Evolutionary conservation across 176 grass and related monocot species (phyloP).

Genomic region (Echinochloa phyllopogon): DNA sequence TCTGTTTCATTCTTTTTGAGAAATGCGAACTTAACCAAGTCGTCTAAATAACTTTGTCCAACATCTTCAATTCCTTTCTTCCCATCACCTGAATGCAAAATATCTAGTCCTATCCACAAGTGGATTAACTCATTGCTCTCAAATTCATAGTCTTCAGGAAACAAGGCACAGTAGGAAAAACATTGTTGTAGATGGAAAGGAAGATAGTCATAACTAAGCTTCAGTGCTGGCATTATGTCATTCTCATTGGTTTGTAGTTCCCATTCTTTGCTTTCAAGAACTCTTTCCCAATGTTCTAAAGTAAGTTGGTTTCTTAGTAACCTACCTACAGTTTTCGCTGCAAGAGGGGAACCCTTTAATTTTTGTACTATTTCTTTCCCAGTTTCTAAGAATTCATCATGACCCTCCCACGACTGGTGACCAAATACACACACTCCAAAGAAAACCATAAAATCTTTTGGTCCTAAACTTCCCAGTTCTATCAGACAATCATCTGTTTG

Average conservation of each 20-base stretch:
- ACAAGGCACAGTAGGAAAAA: slow-evolving; percentile 31
- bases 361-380: slow-evolving; percentile 8
- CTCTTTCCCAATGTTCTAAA: background rate
- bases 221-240: slow-evolving; percentile 44
- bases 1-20: background rate
- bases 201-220: slow-evolving; percentile 35
- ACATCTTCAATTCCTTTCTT: slow-evolving; percentile 12
- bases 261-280: slow-evolving; percentile 31
- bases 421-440: slow-evolving; percentile 25
- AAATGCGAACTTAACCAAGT: background rate
- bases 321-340: slow-evolving; percentile 35
- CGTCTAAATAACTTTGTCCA: background rate
- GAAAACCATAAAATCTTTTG: background rate
- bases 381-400: background rate
- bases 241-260: background rate
- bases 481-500: fast-evolving
- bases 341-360: slow-evolving; percentile 7
- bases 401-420: background rate
- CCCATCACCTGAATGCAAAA: background rate
- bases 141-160: slow-evolving; percentile 30
- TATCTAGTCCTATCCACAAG: slow-evolving; percentile 37
- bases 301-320: slow-evolving; percentile 11
- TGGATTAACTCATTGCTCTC: background rate
- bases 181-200: slow-evolving; percentile 41
- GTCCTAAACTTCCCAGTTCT: background rate